These are phyloP conservation scores for Pyrenophora seminiperda DNA, from an alignment of 2,329 filamentous ascomycete genomes.

Conservation along the genomic window DNA sequence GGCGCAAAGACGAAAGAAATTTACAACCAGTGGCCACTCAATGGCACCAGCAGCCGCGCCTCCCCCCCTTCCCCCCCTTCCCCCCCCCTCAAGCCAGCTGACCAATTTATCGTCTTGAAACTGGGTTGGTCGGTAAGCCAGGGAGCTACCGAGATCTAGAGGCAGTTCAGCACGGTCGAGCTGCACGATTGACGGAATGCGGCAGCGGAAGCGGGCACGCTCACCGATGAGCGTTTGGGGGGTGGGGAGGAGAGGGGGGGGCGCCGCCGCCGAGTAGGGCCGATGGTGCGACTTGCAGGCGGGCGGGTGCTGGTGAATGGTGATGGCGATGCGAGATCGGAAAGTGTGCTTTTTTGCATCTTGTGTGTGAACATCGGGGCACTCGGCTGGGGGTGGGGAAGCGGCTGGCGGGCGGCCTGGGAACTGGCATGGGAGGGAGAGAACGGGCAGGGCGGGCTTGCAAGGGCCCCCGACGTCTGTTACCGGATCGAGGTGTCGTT, in stretches of 20 bases:
- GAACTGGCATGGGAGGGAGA: background rate
- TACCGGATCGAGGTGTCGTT: conserved; percentile 2
- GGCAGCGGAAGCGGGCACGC: conserved; percentile 17
- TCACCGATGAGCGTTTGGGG: conserved; percentile 14
- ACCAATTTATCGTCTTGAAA: conserved; percentile 8
- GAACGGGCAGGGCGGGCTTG: background rate
- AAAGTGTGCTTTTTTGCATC: conserved; percentile 11
- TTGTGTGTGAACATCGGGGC: conserved; percentile 2
- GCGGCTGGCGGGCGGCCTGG: conserved; percentile 5
- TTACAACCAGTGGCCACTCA: conserved; percentile 4
- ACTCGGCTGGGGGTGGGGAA: conserved; percentile 12
- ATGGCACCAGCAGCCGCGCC: background rate
- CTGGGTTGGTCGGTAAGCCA: conserved; percentile 9
- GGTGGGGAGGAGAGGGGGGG: too few species aligned
- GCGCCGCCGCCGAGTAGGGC: conserved; percentile 5
- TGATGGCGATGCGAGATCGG: conserved; percentile 10
- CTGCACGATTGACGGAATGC: conserved; percentile 15
- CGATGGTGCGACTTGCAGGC: conserved; percentile 6
- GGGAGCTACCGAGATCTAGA: conserved; percentile 16
- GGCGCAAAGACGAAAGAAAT: conserved; percentile 7
- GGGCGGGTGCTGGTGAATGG: too few species aligned
- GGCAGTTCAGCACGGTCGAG: conserved; percentile 9
- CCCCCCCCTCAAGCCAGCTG: too few species aligned
- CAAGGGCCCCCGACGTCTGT: conserved; percentile 2
- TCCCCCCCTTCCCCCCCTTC: too few species aligned